Conservation (phyloP, 805 yeast genomes). For the Candida yuanshanica region DNA sequence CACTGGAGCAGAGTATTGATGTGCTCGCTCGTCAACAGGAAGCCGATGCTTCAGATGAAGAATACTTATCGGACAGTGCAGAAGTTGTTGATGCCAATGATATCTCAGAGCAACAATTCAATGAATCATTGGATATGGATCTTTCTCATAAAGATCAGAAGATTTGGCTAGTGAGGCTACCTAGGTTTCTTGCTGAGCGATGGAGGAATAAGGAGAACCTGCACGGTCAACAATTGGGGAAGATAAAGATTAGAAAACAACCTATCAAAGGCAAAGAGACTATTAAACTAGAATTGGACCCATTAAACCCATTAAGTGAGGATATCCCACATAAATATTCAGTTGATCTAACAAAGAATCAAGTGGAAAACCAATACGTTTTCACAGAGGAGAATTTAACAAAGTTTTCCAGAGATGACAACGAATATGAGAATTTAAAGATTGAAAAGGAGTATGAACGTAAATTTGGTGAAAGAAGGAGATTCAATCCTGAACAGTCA, state of each 20-base stretch:
- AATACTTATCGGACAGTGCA: constrained; percentile 35
- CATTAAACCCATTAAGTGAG: constrained; percentile 37
- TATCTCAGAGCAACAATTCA: constrained; percentile 35
- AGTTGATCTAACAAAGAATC: constrained; percentile 67
- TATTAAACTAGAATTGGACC: constrained; percentile 54
- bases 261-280: constrained; percentile 4
- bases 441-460: constrained; percentile 5
- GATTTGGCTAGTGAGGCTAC: constrained; percentile 89
- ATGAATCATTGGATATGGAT: constrained; percentile 74
- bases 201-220: constrained; percentile 64
- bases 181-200: constrained; percentile 75
- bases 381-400: constrained; percentile 81
- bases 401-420: constrained; percentile 37
- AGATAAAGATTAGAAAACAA: constrained; percentile 46
- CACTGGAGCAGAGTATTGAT: constrained; percentile 4
- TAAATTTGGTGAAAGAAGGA: not conserved
- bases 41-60: constrained; percentile 27
- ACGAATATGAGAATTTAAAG: not conserved
- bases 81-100: constrained; percentile 42
- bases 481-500: constrained; percentile 9
- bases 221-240: constrained; percentile 74
- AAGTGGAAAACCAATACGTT: constrained; percentile 79
- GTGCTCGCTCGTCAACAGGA: constrained; percentile 21
- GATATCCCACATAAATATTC: constrained; percentile 83
- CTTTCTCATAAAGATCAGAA: constrained; percentile 56